phyloP scores from a whole-genome alignment of 495 filamentous ascomycete species.

The Apiosordaria backusii region DNA sequence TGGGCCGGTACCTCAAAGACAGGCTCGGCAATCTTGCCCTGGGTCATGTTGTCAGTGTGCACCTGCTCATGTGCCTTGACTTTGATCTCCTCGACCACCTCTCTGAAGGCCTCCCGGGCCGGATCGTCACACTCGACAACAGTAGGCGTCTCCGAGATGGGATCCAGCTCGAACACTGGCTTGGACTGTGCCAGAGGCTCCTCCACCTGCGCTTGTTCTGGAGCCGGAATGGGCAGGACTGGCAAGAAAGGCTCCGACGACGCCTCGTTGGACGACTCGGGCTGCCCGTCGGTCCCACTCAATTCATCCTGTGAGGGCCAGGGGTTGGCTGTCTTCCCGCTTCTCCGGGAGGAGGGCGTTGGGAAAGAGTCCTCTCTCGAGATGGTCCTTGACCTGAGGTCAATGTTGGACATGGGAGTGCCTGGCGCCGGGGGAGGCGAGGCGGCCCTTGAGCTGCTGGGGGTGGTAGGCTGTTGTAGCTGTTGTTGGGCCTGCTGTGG shows the following conservation, averaged over 20 bases:
- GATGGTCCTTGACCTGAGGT: slow-evolving; percentile 28
- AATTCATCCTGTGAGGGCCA: slow-evolving; percentile 21
- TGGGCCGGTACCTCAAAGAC: slow-evolving; percentile 5
- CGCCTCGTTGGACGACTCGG: slow-evolving; percentile 4
- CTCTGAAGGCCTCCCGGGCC: slow-evolving; percentile 1
- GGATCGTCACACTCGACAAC: slow-evolving; percentile 15
- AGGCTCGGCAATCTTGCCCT: slow-evolving; percentile 2
- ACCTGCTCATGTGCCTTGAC: slow-evolving; percentile 2
- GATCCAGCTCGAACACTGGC: slow-evolving; percentile 10
- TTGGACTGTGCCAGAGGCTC: slow-evolving; percentile 8
- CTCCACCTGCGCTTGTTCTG: background rate
- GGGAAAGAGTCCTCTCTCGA: slow-evolving; percentile 14
- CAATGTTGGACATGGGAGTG: slow-evolving; percentile 22
- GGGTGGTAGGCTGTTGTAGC: slow-evolving; percentile 1
- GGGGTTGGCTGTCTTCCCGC: slow-evolving; percentile 3
- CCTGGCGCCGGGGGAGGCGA: slow-evolving; percentile 17
- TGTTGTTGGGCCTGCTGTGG: background rate
- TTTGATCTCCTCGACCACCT: slow-evolving; percentile 7
- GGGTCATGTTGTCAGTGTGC: background rate
- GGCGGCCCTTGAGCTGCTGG: slow-evolving; percentile 18
- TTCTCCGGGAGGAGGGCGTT: slow-evolving; percentile 17
- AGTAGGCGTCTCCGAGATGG: slow-evolving; percentile 3
- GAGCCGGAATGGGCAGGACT: background rate
- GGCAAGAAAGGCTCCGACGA: slow-evolving; percentile 12
- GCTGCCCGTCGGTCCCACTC: slow-evolving; percentile 7